These are phyloP conservation scores for Pleurotus platypus DNA, from an alignment of 768 basidiomycete genomes.

Conservation along the genomic window DNA sequence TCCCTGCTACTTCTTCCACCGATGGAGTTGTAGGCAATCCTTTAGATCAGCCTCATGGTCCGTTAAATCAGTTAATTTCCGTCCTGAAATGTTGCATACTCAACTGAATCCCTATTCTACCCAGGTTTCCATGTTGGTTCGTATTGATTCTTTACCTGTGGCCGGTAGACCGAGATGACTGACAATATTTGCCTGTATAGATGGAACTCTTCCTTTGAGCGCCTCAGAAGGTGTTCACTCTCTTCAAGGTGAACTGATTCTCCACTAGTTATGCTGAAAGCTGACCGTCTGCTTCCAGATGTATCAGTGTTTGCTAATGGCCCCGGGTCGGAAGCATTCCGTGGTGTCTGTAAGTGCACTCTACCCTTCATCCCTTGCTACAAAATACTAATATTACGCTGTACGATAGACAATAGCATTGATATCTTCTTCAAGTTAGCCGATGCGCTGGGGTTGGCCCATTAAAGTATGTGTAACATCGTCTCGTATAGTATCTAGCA, in stretches of 20 bases:
- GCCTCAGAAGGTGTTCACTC: conserved; percentile 40
- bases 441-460: conserved; percentile 27
- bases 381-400: not conserved
- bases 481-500: no score
- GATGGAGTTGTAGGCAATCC: conserved; percentile 30
- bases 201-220: conserved; percentile 30
- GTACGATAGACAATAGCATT: conserved; percentile 34
- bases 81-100: not conserved
- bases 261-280: not conserved
- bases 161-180: not conserved
- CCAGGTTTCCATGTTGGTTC: conserved; percentile 29
- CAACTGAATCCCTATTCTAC: not conserved
- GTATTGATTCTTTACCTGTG: conserved; percentile 7
- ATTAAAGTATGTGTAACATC: not conserved
- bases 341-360: conserved; percentile 35
- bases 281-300: conserved; percentile 20
- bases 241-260: conserved; percentile 24
- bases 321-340: conserved; percentile 37
- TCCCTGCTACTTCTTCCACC: conserved; percentile 25
- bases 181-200: conserved; percentile 12
- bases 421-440: conserved; percentile 41
- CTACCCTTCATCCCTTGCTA: not conserved
- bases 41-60: conserved; percentile 28
- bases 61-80: not conserved
- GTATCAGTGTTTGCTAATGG: conserved; percentile 43